Percentiles rank a stretch among this genome's conserved stretches.
Conservation (phyloP, 2,329 filamentous ascomycete species). For the Exophiala viscosa region DNA sequence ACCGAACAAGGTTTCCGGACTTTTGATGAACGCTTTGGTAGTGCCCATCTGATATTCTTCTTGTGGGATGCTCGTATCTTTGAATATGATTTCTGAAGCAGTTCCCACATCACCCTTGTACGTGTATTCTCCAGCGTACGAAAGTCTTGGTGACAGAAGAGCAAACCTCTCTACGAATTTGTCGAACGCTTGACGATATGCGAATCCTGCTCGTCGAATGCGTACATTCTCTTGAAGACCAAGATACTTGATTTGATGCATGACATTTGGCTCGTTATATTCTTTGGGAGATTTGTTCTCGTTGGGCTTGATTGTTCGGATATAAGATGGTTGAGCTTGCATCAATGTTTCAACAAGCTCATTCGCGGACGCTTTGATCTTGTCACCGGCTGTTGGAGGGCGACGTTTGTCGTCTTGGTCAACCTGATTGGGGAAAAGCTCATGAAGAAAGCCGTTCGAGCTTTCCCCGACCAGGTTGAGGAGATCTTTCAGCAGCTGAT, state of each 20-base stretch:
- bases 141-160: slow-evolving; percentile 86
- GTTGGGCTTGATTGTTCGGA: slow-evolving; percentile 98
- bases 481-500: slow-evolving; percentile 90
- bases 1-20: slow-evolving; percentile 92
- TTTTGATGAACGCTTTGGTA: slow-evolving; percentile 97
- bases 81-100: slow-evolving; percentile 86
- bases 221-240: slow-evolving; percentile 99
- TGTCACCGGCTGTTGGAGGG: slow-evolving; percentile 91
- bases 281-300: slow-evolving; percentile 96
- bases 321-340: slow-evolving; percentile 96
- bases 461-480: slow-evolving; percentile 81
- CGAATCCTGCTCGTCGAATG: slow-evolving; percentile 92
- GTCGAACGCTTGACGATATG: slow-evolving; percentile 93
- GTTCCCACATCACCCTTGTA: slow-evolving; percentile 87
- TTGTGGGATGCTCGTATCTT: slow-evolving; percentile 89
- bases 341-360: slow-evolving; percentile 91
- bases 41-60: slow-evolving; percentile 98
- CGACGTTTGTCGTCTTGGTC: slow-evolving; percentile 94
- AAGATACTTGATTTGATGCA: slow-evolving; percentile 98
- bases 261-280: slow-evolving; percentile 85
- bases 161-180: slow-evolving; percentile 99
- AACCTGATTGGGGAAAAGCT: slow-evolving; percentile 85
- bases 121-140: slow-evolving; percentile 94
- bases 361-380: slow-evolving; percentile 92
- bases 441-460: slow-evolving; percentile 79